A percentile compares a stretch with the other conserved stretches of the same genome.
phyloP scores from a whole-genome alignment of 2,329 filamentous ascomycete genomes.

The Aureobasidium namibiae region DNA sequence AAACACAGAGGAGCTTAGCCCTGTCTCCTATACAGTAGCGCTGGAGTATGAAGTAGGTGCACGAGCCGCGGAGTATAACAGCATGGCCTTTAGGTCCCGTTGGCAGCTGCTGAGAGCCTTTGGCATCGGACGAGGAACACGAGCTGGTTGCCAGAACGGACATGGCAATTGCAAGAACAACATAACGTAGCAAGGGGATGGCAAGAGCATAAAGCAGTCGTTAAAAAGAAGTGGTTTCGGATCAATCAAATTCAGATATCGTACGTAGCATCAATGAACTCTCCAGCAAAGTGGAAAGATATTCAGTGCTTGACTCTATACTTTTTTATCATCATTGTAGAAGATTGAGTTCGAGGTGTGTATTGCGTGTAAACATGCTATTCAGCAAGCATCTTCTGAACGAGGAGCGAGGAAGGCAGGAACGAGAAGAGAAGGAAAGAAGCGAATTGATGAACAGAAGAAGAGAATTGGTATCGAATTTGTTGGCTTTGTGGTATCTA shows the following conservation, averaged over 20 bases:
- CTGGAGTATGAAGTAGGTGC: too few relatives aligned
- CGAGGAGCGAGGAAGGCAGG: neutral
- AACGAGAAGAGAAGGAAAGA: neutral
- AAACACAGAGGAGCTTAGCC: too few relatives aligned
- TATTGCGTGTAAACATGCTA: neutral
- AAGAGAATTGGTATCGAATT: conserved; percentile 7
- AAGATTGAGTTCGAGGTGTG: neutral
- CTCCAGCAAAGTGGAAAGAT: neutral
- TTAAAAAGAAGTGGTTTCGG: neutral
- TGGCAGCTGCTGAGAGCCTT: too few relatives aligned
- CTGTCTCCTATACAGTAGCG: too few relatives aligned
- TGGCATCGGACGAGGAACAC: too few relatives aligned
- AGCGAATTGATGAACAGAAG: neutral
- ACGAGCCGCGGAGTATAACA: too few relatives aligned
- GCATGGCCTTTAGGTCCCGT: too few relatives aligned
- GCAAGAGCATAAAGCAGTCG: too few relatives aligned
- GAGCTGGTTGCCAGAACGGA: too few relatives aligned
- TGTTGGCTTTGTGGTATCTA: conserved; percentile 9
- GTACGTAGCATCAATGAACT: conserved; percentile 3
- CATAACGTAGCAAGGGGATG: too few relatives aligned
- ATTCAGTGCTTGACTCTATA: conserved; percentile 7
- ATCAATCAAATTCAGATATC: conserved; percentile 3
- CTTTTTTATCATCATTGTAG: conserved; percentile 7
- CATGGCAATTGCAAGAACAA: too few relatives aligned
- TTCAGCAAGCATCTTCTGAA: neutral